Percentiles rank a stretch among this genome's conserved stretches.
phyloP scores from a whole-genome alignment of 2,329 filamentous ascomycete species.

The Cercospora brassicicola region DNA sequence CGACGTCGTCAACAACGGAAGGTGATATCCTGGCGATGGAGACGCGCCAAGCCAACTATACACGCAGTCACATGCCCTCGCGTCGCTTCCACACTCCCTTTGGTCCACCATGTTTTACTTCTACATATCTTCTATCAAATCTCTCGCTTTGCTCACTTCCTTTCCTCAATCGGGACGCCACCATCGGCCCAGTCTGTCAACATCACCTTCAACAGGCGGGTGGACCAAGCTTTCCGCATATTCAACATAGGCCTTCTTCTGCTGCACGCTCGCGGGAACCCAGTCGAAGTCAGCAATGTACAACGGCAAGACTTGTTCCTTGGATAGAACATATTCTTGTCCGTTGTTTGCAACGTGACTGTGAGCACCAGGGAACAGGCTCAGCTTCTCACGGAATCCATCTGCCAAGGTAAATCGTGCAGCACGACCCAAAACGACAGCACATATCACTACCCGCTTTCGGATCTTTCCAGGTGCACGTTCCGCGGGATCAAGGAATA shows the following conservation, averaged over 20 bases:
- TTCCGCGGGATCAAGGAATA: neutral
- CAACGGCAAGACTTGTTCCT: neutral
- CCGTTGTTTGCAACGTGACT: neutral
- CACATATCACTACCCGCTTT: neutral
- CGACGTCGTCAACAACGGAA: neutral
- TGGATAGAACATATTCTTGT: neutral
- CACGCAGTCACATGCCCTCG: neutral
- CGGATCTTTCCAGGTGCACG: neutral
- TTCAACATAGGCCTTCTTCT: neutral
- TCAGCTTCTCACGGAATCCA: neutral
- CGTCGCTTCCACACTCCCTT: neutral
- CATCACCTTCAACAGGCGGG: neutral
- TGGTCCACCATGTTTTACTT: neutral
- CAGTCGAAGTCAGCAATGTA: neutral
- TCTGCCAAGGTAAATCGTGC: neutral
- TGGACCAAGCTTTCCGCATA: neutral
- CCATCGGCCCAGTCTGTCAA: neutral
- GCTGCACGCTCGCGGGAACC: neutral
- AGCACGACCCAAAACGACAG: neutral
- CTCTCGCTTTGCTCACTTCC: neutral
- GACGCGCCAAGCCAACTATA: neutral
- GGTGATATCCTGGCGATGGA: neutral
- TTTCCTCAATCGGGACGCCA: neutral
- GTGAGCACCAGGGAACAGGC: neutral
- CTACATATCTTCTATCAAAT: neutral